phyloP scores from a whole-genome alignment of 2,329 filamentous ascomycete species.

The Trichoderma sp. region DNA sequence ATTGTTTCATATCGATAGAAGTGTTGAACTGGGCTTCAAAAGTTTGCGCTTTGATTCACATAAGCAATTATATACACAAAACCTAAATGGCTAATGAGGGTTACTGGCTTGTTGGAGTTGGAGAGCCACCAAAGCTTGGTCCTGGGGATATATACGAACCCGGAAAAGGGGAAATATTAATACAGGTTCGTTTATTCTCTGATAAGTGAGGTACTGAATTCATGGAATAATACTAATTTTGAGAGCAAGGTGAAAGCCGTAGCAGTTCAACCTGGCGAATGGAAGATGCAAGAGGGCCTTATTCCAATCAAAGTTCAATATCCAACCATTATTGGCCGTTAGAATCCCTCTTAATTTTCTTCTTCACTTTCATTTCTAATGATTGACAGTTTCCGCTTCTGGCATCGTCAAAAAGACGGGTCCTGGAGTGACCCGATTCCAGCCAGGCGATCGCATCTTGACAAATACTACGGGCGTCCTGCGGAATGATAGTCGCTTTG shows the following conservation, averaged over 20 bases:
- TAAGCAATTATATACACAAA: background rate
- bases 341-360: background rate
- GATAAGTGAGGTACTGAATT: no score
- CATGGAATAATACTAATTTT: background rate
- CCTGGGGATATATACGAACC: background rate
- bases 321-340: conserved; percentile 23
- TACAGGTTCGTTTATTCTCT: background rate
- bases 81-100: background rate
- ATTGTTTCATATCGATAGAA: background rate
- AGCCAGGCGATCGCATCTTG: conserved; percentile 15
- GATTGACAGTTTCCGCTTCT: conserved; percentile 9
- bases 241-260: conserved; percentile 5
- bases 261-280: conserved; percentile 18
- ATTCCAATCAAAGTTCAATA: conserved; percentile 12
- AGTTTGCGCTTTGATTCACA: no score
- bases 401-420: conserved; percentile 19
- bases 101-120: background rate
- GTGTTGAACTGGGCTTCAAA: background rate
- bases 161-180: conserved; percentile 11
- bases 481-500: conserved; percentile 21
- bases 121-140: background rate
- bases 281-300: conserved; percentile 24
- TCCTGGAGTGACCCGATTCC: conserved; percentile 8
- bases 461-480: conserved; percentile 15
- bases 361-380: background rate